Percentiles rank a stretch among this genome's conserved stretches.
These are phyloP conservation scores for Blastomyces emzantsi DNA, from an alignment of 2,329 filamentous ascomycete genomes.

Conservation along the genomic window DNA sequence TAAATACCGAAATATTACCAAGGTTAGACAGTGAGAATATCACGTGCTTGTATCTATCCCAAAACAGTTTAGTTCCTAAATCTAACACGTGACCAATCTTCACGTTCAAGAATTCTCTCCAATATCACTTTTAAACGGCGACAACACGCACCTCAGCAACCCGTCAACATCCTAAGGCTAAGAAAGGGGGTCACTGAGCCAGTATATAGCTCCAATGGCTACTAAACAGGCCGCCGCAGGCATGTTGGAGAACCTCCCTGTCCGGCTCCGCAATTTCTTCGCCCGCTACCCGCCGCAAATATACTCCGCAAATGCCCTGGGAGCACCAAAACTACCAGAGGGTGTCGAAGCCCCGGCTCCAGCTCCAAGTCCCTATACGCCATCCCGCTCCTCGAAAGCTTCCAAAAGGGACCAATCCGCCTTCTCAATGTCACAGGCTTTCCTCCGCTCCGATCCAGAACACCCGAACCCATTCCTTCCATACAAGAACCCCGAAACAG, in stretches of 20 bases:
- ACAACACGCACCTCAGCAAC: constrained; percentile 10
- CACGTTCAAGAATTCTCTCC: neutral
- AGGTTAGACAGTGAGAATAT: neutral
- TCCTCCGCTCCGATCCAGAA: constrained; percentile 37
- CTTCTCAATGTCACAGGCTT: constrained; percentile 25
- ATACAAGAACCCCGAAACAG: constrained; percentile 67
- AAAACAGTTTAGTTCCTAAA: neutral
- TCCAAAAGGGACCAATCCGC: constrained; percentile 26
- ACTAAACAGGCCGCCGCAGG: constrained; percentile 11
- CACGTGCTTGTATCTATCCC: neutral
- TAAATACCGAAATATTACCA: neutral
- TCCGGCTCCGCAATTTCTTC: constrained; percentile 75
- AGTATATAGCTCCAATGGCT: constrained; percentile 13
- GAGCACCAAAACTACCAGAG: constrained; percentile 21
- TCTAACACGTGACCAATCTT: neutral
- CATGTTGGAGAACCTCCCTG: constrained; percentile 64
- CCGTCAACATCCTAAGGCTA: neutral
- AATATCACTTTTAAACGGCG: neutral
- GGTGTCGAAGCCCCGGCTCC: constrained; percentile 30
- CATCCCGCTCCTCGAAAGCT: constrained; percentile 36
- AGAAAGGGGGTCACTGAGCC: neutral
- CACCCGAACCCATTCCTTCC: constrained; percentile 71
- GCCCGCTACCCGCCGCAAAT: constrained; percentile 70
- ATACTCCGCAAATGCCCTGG: constrained; percentile 34
- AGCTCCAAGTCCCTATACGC: constrained; percentile 31